Evolutionary conservation across 345 rosid genomes (phyloP).

Genomic region (Luvunga scandens): DNA sequence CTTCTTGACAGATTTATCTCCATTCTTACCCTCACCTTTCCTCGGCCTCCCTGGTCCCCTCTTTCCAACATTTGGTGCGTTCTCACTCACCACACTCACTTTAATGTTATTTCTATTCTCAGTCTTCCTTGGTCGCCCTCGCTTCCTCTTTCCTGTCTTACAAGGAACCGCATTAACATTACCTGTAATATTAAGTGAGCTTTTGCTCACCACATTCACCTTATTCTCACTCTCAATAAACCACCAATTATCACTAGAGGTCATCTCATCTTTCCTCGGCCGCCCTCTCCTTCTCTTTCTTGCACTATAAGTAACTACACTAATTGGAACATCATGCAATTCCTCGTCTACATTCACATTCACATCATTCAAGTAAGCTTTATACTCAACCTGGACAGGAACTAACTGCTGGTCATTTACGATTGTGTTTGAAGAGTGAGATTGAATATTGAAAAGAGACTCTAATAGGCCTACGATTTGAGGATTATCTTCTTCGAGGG

Average conservation of each 20-base stretch:
- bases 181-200: background rate
- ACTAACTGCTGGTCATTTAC: slow-evolving; percentile 31
- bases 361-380: slow-evolving; percentile 11
- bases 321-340: slow-evolving; percentile 22
- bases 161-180: slow-evolving; percentile 9
- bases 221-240: background rate
- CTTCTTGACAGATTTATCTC: background rate
- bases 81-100: slow-evolving; percentile 4
- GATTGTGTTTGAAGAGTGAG: slow-evolving; percentile 14
- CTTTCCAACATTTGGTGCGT: background rate
- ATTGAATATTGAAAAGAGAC: slow-evolving; percentile 52
- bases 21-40: slow-evolving; percentile 2
- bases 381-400: slow-evolving; percentile 34
- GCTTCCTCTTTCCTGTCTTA: slow-evolving; percentile 17
- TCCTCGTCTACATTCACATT: slow-evolving; percentile 11
- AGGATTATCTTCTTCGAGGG: slow-evolving; percentile 47
- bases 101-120: background rate
- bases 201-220: background rate
- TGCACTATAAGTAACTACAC: slow-evolving; percentile 18
- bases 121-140: slow-evolving; percentile 25
- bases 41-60: slow-evolving; percentile 17
- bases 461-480: slow-evolving; percentile 46
- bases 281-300: slow-evolving; percentile 63
- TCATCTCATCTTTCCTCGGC: slow-evolving; percentile 44
- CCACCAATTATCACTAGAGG: slow-evolving; percentile 17